Base-by-base conservation (phyloP, 1,284 basidiomycete genomes). In the Ceratobasidium papillatum region DNA sequence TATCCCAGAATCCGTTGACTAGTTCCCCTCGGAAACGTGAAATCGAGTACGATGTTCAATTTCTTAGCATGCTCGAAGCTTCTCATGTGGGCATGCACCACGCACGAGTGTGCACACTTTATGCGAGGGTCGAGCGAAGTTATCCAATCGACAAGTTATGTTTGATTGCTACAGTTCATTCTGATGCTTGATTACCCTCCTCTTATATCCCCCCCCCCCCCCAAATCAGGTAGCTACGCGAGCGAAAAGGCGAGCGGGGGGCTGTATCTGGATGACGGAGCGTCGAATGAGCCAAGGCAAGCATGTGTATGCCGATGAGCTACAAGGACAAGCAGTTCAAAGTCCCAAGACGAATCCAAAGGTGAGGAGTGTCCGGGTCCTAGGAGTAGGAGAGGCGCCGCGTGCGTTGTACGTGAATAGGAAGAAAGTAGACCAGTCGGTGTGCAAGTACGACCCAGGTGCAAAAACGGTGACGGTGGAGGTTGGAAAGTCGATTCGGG, bases 201-300 rank as follows among this genome's bases (percentile, higher is more conserved):
- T n/a, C n/a, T n/a, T n/a, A n/a, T n/a, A n/a, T n/a, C n/a, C n/a
- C n/a, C n/a, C n/a, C n/a, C n/a, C n/a, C n/a, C n/a, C n/a, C n/a
- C n/a, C n/a, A n/a, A n/a, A n/a, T n/a, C n/a, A n/a, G n/a, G n/a
- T n/a, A n/a, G n/a, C n/a, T n/a, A 83, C 17, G 76, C 78, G 27
- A 79, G 84, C 38, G 88, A 88, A 8, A 80, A 77, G 0, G 89
- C 90, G 0, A 78, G 77, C 1, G 90, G 89, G 2, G 74, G 79
- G 41, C 81, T 91, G 51, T 90, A 91, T 79, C 76, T 89, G 52
- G 90, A 91, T 78, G 89, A 91, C 76, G 89, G 90, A 11, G 86
- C 87, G 52, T 88, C 87, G 4, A 81, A 90, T 75, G 81, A 77
- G 25, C 88, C 82, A 74, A 75, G 78, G 76, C 79, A 34, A 82